phyloP scores from a whole-genome alignment of 78 protist species.

The Isochrysis galbana region DNA sequence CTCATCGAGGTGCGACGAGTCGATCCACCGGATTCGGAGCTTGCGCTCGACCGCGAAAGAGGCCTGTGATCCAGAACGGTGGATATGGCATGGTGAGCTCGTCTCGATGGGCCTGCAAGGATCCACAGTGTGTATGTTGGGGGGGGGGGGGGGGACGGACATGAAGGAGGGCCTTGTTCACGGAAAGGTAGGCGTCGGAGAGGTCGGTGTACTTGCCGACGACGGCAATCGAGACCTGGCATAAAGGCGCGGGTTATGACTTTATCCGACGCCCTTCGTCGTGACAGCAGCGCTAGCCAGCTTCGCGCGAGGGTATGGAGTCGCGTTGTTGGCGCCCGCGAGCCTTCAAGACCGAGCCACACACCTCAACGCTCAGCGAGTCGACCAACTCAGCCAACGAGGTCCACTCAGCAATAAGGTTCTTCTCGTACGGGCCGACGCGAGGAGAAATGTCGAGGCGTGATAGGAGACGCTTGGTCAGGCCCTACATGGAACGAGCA shows the following conservation, averaged over 20 bases:
- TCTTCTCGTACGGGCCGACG: background rate
- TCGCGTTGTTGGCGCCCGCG: too few relatives aligned
- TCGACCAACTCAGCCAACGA: conserved; percentile 31
- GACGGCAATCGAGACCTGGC: conserved; percentile 62
- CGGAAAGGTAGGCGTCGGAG: conserved; percentile 86
- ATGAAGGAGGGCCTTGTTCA: conserved; percentile 35
- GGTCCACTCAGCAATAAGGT: background rate
- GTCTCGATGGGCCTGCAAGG: too few relatives aligned
- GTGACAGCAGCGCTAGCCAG: too few relatives aligned
- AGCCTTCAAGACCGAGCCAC: too few relatives aligned
- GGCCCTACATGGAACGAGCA: too few relatives aligned
- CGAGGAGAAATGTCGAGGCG: background rate
- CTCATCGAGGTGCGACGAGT: conserved; percentile 14
- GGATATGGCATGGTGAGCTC: too few relatives aligned
- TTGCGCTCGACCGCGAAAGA: conserved; percentile 64
- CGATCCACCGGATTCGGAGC: conserved; percentile 56
- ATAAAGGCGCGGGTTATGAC: too few relatives aligned
- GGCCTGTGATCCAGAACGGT: too few relatives aligned
- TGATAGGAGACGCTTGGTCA: background rate
- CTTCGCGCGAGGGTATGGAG: too few relatives aligned
- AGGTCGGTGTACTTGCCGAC: conserved; percentile 94
- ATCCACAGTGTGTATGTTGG: too few relatives aligned
- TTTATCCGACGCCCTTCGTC: too few relatives aligned
- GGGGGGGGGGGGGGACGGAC: too few relatives aligned
- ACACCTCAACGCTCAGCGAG: background rate